These are phyloP conservation scores for Hypomyces perniciosus DNA, from an alignment of 2,329 filamentous ascomycete genomes.

Conservation along the genomic window DNA sequence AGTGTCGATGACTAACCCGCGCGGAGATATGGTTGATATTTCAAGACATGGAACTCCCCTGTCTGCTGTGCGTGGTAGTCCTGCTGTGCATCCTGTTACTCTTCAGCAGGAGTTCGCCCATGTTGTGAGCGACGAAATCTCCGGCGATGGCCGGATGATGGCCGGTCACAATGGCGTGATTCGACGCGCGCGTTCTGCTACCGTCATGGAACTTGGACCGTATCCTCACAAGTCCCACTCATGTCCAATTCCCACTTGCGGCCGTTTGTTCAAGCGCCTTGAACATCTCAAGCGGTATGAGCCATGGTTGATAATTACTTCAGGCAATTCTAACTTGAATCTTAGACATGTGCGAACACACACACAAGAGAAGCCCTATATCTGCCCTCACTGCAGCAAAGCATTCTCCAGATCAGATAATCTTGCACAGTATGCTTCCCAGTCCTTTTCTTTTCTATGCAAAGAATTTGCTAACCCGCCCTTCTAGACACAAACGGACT, in stretches of 20 bases:
- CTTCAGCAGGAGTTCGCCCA: slow-evolving; percentile 66
- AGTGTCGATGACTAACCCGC: slow-evolving; percentile 56
- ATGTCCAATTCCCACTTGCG: slow-evolving; percentile 97
- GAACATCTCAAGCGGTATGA: slow-evolving; percentile 99
- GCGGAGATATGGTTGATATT: slow-evolving; percentile 74
- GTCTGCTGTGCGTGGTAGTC: slow-evolving; percentile 76
- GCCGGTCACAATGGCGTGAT: slow-evolving; percentile 69
- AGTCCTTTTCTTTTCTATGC: slow-evolving; percentile 23
- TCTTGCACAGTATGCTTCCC: slow-evolving; percentile 77
- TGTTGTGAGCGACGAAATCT: slow-evolving; percentile 56
- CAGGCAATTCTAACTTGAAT: not conserved
- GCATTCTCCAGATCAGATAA: slow-evolving; percentile 98
- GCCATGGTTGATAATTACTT: not conserved
- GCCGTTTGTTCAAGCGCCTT: slow-evolving; percentile 95
- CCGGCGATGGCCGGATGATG: slow-evolving; percentile 48
- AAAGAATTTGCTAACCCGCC: slow-evolving; percentile 13
- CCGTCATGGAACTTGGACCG: slow-evolving; percentile 91
- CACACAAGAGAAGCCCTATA: slow-evolving; percentile 97
- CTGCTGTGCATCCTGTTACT: slow-evolving; percentile 63
- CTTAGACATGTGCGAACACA: slow-evolving; percentile 95
- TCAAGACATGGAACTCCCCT: slow-evolving; percentile 90
- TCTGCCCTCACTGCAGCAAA: slow-evolving; percentile 97
- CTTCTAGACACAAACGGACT: slow-evolving; percentile 72
- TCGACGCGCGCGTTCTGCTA: slow-evolving; percentile 86
- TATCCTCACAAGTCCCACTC: slow-evolving; percentile 98